Base-by-base conservation (phyloP, 1,139 yeast genomes). In the Nakaseomyces bracarensis region DNA sequence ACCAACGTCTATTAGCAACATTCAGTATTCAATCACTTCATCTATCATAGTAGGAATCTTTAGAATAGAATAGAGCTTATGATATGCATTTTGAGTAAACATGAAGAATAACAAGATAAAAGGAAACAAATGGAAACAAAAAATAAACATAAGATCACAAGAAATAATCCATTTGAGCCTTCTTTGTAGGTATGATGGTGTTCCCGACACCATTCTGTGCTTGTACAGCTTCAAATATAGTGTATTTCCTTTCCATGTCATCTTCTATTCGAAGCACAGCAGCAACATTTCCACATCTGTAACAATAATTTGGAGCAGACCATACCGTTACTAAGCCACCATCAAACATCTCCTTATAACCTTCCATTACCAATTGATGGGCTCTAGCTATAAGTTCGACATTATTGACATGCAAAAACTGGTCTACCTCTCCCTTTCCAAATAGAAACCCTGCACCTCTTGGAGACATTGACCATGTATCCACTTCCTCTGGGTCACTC, bases 361-460 rank as follows among this genome's bases (percentile, higher is more conserved):
- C 98, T 59, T 91, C 98, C 98, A 91, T 91, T 33, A 91, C 97
- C 63, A 91, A 74, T 68, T 91, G 98, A 68, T 91, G 98, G 5
- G 98, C 98, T 58, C 98, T 75, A 5, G 97, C 95, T 49, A 93
- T 86, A 53, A 93, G 73, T 51, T 85, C 79, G 49, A 91, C 73
- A 54, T 83, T 82, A 65, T 91, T 91, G 19, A 70, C 71, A 57
- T 83, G 86, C 53, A 85, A 74, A 61, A 91, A 91, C 57, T 79
- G 80, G 51, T 81, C 79, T 33, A 86, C 87, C 57, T 89, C 95
- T 63, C 85, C 75, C 70, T 81, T 77, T 58, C 98, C 86, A 71
- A 91, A 79, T 55, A 95, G 74, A 76, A 83, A 93, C 47, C 98
- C 98, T 40, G 98, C 98, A 57, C 98, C 98, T 67, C 98, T 77